Conservation (phyloP, 768 basidiomycete genomes). For the Kockovaella imperatae region DNA sequence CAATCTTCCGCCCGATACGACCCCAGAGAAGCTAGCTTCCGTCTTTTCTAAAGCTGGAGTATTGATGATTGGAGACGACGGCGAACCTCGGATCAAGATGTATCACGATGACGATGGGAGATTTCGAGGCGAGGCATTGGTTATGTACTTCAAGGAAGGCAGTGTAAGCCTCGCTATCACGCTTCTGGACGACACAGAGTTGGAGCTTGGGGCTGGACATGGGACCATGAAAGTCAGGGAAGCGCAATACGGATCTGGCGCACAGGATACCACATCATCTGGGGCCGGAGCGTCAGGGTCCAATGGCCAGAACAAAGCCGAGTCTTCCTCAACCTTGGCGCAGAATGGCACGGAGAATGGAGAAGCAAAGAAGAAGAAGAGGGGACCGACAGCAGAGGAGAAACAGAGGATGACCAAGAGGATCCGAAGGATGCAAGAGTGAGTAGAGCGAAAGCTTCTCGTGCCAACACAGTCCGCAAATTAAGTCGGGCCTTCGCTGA, state of each 20-base stretch:
- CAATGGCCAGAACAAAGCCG: slow-evolving; percentile 51
- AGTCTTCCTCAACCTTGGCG: no score
- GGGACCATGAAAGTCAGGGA: slow-evolving; percentile 43
- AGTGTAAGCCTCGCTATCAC: slow-evolving; percentile 77
- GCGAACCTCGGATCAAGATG: slow-evolving; percentile 87
- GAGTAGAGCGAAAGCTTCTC: slow-evolving; percentile 26
- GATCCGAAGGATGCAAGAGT: slow-evolving; percentile 51
- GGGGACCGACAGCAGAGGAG: slow-evolving; percentile 41
- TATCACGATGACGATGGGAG: slow-evolving; percentile 79
- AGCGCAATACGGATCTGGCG: slow-evolving; percentile 44
- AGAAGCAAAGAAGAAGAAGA: slow-evolving; percentile 38
- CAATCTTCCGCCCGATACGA: slow-evolving; percentile 67
- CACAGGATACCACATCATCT: no score
- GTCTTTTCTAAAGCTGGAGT: slow-evolving; percentile 90
- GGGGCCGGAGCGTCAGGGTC: slow-evolving; percentile 57
- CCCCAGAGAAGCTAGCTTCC: slow-evolving; percentile 63
- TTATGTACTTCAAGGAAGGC: slow-evolving; percentile 96
- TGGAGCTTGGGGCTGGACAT: slow-evolving; percentile 69
- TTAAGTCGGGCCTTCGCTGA: neutral
- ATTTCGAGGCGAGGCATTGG: slow-evolving; percentile 88
- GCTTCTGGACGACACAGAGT: slow-evolving; percentile 83
- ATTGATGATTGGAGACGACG: slow-evolving; percentile 84
- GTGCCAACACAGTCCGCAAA: neutral
- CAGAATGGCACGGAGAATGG: slow-evolving; percentile 33
- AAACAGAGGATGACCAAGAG: slow-evolving; percentile 42